Base-by-base conservation (phyloP, 164 flowering plant species). In the Sedum album region DNA sequence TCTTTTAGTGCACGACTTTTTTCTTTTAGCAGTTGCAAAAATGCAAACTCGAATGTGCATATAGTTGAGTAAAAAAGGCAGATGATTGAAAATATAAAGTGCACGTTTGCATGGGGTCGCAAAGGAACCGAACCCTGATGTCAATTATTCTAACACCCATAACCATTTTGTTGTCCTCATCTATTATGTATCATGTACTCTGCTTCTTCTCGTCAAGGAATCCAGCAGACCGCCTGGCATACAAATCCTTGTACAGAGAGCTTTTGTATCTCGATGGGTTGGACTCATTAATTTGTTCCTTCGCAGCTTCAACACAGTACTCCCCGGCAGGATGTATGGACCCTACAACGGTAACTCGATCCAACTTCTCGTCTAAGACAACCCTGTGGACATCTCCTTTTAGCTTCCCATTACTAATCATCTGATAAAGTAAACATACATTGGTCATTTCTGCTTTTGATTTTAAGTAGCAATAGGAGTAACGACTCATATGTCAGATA, bases 301-400 rank as follows among this genome's bases (percentile, higher is more conserved):
- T n/a, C 4, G 55, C 23, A 18, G 55, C 5, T 20, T 49, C 55
- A n/a, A 49, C 55, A 4, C 15, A 0, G 30, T 10, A 53, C 14
- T 6, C 13, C 0, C 8, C 60, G 8, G 60, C 28, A 0, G 60
- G 60, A 53, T 53, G 60, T 1, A 53, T 53, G 30, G 60, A 53
- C 14, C 60, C 60, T 53, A 30, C 60, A 53, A 53, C 1, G 11
- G 30, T 21, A 0, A 53, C 13, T 53, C 60, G 0, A 0, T 0
- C 23, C 21, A 21, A 30, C 23, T 53, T 53, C 6, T 53, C 60
- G 23, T 53, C 14, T 1, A 53, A 23, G 23, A 23, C 9, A 7
- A 53, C 60, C 60, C 60, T 53, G 28, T 53, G 60, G 28, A 53
- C 14, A 53, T 53, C 60, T 0, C 60, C 60, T 53, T 53, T 53